Percentiles rank a stretch among this genome's conserved stretches.
These are phyloP conservation scores for Tolypocladium pustulatum DNA, from an alignment of 2,329 filamentous ascomycete genomes.

Conservation along the genomic window DNA sequence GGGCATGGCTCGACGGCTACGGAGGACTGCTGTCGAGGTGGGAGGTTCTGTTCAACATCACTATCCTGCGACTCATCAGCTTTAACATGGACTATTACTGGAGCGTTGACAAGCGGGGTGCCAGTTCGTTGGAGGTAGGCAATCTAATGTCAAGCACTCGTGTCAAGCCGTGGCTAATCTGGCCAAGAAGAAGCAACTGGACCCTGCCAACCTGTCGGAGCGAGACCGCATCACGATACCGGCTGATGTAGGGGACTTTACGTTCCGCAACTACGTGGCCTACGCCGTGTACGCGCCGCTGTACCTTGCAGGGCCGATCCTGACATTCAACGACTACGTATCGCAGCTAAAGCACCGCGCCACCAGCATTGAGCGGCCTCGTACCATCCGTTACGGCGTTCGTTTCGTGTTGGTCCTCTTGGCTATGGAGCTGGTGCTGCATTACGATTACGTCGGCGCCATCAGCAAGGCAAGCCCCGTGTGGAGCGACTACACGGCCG, in stretches of 20 bases:
- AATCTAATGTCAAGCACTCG: not conserved
- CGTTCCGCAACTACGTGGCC: conserved; percentile 77
- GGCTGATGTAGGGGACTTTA: conserved; percentile 60
- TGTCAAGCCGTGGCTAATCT: conserved; percentile 40
- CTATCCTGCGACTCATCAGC: conserved; percentile 82
- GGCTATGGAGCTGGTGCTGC: conserved; percentile 82
- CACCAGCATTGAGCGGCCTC: conserved; percentile 56
- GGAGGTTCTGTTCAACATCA: conserved; percentile 98
- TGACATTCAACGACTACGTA: conserved; percentile 98
- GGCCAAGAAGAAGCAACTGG: conserved; percentile 93
- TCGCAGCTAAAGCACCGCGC: conserved; percentile 69
- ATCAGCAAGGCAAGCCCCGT: conserved; percentile 72
- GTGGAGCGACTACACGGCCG: conserved; percentile 76
- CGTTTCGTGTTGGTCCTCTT: conserved; percentile 74
- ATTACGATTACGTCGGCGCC: conserved; percentile 88
- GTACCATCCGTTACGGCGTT: conserved; percentile 71
- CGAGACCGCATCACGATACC: conserved; percentile 73
- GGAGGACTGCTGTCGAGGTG: conserved; percentile 81
- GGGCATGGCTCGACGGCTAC: conserved; percentile 63
- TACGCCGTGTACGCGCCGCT: conserved; percentile 88
- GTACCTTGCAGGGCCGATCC: conserved; percentile 83
- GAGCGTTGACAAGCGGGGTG: conserved; percentile 56
- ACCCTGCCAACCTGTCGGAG: conserved; percentile 78
- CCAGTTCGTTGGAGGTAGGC: conserved; percentile 73
- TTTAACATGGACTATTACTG: conserved; percentile 98